Base-by-base conservation (phyloP, 176 grass and related monocot genomes). In the Miscanthus lutarioriparius region DNA sequence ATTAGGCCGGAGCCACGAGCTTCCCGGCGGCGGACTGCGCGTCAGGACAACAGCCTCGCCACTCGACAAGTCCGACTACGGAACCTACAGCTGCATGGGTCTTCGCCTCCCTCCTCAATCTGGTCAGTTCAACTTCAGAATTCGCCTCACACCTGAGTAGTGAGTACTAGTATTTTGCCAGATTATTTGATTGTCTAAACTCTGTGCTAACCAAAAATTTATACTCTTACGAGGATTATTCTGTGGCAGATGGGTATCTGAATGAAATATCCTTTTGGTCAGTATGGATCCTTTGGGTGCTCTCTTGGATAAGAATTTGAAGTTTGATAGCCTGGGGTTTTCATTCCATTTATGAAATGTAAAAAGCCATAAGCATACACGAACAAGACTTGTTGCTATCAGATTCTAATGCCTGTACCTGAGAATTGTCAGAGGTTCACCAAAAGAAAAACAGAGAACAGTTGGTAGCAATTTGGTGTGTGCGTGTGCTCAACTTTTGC, bases 321-420 rank as follows among this genome's bases (percentile, higher is more conserved):
- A 72, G 80, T 72, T 73, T 49, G 72, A n/a, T 22, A 45, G 30
- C 76, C 40, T 80, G 27, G 77, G 43, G 30, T 16, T 22, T 56
- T 70, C 8, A 70, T 40, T 40, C 25, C 67, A 7, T n/a, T 56
- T 22, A 90, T 86, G 79, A 56, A 33, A 72, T 17, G 78, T 64
- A 72, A 89, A n/a, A 85, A 67, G 72, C 83, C 86, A 89, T 41
- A 68, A 28, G 3, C 38, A 15, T 27, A 3, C 40, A 65, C 4
- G 25, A 62, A 16, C 37, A 32, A 23, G 8, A 22, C 1, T 67
- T 32, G 7, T 13, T 83, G 53, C 8, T 38, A 11, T 2, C 28
- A 3, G 22, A 77, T 64, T 39, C 28, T 77, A 82, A 32, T 22
- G 12, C 12, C 51, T 13, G 6, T 26, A 12, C 61, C 80, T 80